Conservation (phyloP, 257 asterid species). For the Agastache rugosa region DNA sequence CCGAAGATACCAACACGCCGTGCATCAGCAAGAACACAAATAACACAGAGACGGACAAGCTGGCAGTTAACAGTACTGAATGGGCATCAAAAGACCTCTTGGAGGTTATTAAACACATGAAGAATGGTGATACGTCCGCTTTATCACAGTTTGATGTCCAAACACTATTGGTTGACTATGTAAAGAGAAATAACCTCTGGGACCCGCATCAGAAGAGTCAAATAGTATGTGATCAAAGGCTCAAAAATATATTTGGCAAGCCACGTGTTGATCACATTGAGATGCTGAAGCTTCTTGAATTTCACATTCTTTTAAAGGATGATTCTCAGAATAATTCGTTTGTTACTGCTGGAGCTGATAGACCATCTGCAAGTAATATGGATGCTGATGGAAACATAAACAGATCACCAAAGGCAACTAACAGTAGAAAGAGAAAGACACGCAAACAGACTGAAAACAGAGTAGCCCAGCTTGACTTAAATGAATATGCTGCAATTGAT, state of each 20-base stretch:
- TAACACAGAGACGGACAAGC: constrained; percentile 40
- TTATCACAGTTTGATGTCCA: constrained; percentile 74
- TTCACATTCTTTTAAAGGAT: constrained; percentile 66
- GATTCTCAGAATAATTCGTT: constrained; percentile 53
- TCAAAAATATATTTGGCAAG: constrained; percentile 75
- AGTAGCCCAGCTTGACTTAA: constrained; percentile 49
- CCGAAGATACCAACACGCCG: constrained; percentile 25
- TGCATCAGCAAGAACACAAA: constrained; percentile 26
- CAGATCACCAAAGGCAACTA: too few species aligned
- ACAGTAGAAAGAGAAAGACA: constrained; percentile 51
- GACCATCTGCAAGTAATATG: too few species aligned
- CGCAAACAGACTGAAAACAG: constrained; percentile 52
- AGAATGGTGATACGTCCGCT: constrained; percentile 70
- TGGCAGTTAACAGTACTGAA: constrained; percentile 34
- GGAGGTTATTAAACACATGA: constrained; percentile 79
- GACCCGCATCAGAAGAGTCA: constrained; percentile 77
- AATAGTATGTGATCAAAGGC: constrained; percentile 75
- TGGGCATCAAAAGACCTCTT: constrained; percentile 82
- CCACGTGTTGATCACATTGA: constrained; percentile 75
- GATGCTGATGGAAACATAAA: too few species aligned
- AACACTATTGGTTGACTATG: constrained; percentile 64
- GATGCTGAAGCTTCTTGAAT: constrained; percentile 85
- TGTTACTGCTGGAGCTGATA: constrained; percentile 74
- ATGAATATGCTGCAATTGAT: constrained; percentile 75
- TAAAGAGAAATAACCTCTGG: constrained; percentile 71